Base-by-base conservation (phyloP, 345 rosid species). In the Psidium friedrichsthalianum region DNA sequence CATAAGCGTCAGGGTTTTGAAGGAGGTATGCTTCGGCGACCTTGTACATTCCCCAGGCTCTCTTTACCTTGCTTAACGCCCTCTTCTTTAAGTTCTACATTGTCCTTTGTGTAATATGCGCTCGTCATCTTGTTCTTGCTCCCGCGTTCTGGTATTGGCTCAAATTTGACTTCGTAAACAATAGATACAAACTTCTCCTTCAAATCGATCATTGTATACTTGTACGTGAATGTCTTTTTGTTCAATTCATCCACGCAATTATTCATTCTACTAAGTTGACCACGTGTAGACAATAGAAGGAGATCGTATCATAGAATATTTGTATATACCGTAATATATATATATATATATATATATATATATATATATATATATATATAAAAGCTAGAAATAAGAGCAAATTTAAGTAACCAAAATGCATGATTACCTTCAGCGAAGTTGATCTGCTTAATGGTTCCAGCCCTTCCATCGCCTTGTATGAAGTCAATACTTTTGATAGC, bases 11-110 rank as follows among this genome's bases (percentile, higher is more conserved):
- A 3, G 90, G 91, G 82, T 88, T 87, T 61, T 86, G 87, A 51
- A 85, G 53, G 76, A 90, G 88, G 56, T 88, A 87, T 40, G 88
- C 90, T 82, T 91, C 90, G 20, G 87, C 53, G 13, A 87, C 84
- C 85, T 89, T 74, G 84, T 55, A 87, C 29, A 92, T n/a, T 0
- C 74, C 89, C 78, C 10, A 14, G 2, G 83, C 83, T 86, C 64
- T 85, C 90, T 22, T 83, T 87, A 14, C 89, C 90, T 1, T 18
- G 84, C 92, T 80, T 87, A 74, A 90, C 64, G 56, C 56, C 69
- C 20, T 87, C 87, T 82, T 88, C 89, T 6, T 83, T 25, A 20
- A 92, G 74, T 84, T 84, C 78, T 5, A 51, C 12, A 21, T 86
- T 87, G 0, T 80, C 85, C 51, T 76, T 86, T 14, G 86, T 55